Evolutionary conservation across 2,329 filamentous ascomycete species (phyloP).

Genomic region (Nannizziopsis barbatae): DNA sequence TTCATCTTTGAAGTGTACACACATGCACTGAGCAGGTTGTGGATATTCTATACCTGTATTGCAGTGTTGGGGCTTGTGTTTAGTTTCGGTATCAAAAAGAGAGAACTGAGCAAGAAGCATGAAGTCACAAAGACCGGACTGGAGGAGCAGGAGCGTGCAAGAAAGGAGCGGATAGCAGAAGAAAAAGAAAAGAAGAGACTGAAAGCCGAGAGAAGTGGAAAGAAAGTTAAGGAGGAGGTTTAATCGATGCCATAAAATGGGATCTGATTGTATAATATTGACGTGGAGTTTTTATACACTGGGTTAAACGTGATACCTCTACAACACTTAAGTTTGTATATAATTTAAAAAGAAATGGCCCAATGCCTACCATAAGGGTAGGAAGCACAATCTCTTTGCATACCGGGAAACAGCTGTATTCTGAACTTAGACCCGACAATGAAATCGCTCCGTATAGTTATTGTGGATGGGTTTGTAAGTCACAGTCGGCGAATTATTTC

Average conservation of each 20-base stretch:
- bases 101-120: constrained; percentile 33
- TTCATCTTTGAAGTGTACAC: constrained; percentile 36
- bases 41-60: constrained; percentile 40
- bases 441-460: too few relatives aligned
- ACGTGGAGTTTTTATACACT: too few relatives aligned
- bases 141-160: constrained; percentile 35
- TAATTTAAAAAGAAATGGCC: too few relatives aligned
- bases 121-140: constrained; percentile 37
- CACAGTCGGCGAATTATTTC: too few relatives aligned
- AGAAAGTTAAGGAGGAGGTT: not conserved
- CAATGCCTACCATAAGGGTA: too few relatives aligned
- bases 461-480: too few relatives aligned
- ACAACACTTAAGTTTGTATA: too few relatives aligned
- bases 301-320: too few relatives aligned
- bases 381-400: too few relatives aligned
- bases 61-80: constrained; percentile 29
- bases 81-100: constrained; percentile 31
- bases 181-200: constrained; percentile 9
- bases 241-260: not conserved
- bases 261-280: too few relatives aligned
- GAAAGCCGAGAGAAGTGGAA: constrained; percentile 4
- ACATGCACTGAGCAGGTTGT: constrained; percentile 38
- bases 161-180: constrained; percentile 24
- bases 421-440: too few relatives aligned
- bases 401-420: too few relatives aligned